Conservation (phyloP, 2,329 filamentous ascomycete species). For the Mariannaea sp. region DNA sequence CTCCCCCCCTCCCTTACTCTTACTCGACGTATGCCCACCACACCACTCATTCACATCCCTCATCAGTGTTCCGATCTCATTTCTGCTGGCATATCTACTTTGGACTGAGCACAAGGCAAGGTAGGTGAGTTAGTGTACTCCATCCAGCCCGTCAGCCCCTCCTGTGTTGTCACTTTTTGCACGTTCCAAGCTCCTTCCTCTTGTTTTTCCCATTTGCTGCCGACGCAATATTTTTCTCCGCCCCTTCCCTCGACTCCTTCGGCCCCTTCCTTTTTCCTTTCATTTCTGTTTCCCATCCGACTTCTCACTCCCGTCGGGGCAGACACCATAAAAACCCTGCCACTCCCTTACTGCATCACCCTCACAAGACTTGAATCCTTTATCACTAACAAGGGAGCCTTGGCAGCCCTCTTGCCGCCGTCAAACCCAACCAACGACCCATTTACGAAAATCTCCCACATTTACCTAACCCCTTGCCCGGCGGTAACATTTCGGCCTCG, state of each 20-base stretch:
- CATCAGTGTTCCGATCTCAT: no score
- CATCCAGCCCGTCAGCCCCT: constrained; percentile 12
- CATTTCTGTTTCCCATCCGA: neutral
- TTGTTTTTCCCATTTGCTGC: constrained; percentile 5
- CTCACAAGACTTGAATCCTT: constrained; percentile 1
- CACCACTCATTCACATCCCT: no score
- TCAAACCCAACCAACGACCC: constrained; percentile 9
- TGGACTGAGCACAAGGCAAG: no score
- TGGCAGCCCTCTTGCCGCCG: constrained; percentile 5
- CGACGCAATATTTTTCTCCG: constrained; percentile 4
- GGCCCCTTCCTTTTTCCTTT: neutral
- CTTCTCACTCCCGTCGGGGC: neutral
- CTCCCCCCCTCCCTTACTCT: neutral
- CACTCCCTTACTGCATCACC: neutral
- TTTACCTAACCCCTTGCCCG: constrained; percentile 9
- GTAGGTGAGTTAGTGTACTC: no score
- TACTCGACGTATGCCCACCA: no score
- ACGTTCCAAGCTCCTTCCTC: neutral
- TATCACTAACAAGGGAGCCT: constrained; percentile 6
- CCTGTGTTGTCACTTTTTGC: constrained; percentile 8
- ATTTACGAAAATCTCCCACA: constrained; percentile 1
- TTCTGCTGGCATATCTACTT: constrained; percentile 4
- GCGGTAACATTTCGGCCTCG: neutral
- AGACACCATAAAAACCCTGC: neutral
- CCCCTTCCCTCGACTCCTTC: constrained; percentile 17